Conservation (phyloP, 2,329 filamentous ascomycete genomes). For the Trichoderma brevicompactum region DNA sequence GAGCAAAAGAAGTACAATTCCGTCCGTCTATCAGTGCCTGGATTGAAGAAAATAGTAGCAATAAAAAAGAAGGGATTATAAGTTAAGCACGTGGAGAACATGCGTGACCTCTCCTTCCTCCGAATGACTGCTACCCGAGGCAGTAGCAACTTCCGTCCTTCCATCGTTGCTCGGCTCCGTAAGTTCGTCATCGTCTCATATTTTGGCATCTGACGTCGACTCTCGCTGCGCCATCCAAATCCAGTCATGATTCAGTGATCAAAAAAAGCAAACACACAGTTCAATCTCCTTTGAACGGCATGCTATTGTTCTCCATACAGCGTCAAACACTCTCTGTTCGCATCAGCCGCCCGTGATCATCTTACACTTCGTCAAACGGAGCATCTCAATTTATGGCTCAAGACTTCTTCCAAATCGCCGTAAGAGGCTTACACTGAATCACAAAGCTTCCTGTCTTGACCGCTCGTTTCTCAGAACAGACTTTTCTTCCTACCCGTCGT, state of each 20-base stretch:
- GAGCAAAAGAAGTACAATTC: too few relatives aligned
- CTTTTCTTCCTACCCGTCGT: background rate
- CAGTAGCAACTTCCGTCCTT: too few relatives aligned
- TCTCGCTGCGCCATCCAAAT: background rate
- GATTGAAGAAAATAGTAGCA: too few relatives aligned
- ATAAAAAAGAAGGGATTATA: too few relatives aligned
- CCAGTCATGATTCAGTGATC: background rate
- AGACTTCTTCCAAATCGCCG: background rate
- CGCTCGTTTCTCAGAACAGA: background rate
- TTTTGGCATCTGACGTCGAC: background rate
- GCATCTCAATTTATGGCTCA: background rate
- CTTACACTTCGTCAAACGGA: background rate
- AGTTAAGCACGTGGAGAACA: too few relatives aligned
- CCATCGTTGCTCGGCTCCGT: background rate
- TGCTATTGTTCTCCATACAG: background rate
- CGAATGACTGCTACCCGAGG: too few relatives aligned
- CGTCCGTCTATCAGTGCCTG: too few relatives aligned
- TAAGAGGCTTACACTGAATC: constrained; percentile 24
- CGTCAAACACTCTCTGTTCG: background rate
- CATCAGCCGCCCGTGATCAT: background rate
- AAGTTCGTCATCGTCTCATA: background rate
- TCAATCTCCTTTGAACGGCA: background rate
- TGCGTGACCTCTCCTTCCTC: too few relatives aligned
- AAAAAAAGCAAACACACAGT: background rate
- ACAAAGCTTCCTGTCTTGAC: constrained; percentile 20